A percentile compares a stretch with the other conserved stretches of the same genome.
These are phyloP conservation scores for Plectosphaerella cucumerina DNA, from an alignment of 2,329 filamentous ascomycete species.

Conservation along the genomic window DNA sequence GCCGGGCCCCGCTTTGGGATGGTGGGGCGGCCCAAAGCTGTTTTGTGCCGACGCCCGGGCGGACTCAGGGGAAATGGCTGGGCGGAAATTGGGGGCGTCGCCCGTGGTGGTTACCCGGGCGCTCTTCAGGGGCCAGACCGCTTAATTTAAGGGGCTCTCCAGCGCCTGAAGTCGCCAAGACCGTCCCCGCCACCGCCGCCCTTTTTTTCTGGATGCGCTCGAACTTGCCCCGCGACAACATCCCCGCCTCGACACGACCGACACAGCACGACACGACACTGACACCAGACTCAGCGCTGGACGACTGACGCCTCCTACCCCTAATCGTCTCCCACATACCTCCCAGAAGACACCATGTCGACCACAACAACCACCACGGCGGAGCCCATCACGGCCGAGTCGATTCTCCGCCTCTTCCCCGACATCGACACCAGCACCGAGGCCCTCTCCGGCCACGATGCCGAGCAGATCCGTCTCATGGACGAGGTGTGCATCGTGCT, in stretches of 20 bases:
- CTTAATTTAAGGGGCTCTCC: background rate
- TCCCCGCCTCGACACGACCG: background rate
- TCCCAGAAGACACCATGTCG: constrained; percentile 18
- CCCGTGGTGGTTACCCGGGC: too few species aligned
- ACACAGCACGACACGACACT: background rate
- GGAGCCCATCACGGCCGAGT: constrained; percentile 74
- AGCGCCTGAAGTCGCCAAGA: background rate
- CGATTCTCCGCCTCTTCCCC: constrained; percentile 83
- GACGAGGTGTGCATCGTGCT: constrained; percentile 98
- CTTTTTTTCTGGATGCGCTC: background rate
- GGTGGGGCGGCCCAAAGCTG: too few species aligned
- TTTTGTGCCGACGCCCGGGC: too few species aligned
- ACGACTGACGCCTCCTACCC: background rate
- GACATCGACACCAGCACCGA: constrained; percentile 70
- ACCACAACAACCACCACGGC: constrained; percentile 43
- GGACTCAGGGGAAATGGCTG: too few species aligned
- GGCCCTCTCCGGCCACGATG: constrained; percentile 87
- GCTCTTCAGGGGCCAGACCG: too few species aligned
- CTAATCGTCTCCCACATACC: background rate
- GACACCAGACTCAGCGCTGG: background rate
- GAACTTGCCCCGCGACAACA: background rate
- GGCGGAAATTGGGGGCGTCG: too few species aligned
- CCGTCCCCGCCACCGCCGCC: background rate
- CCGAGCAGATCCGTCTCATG: constrained; percentile 97
- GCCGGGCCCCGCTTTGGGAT: too few species aligned